Evolutionary conservation across 208 protist species (phyloP), one percentile per base, ranked within the genome.

Genomic region (Acanthamoeba healyi): DNA sequence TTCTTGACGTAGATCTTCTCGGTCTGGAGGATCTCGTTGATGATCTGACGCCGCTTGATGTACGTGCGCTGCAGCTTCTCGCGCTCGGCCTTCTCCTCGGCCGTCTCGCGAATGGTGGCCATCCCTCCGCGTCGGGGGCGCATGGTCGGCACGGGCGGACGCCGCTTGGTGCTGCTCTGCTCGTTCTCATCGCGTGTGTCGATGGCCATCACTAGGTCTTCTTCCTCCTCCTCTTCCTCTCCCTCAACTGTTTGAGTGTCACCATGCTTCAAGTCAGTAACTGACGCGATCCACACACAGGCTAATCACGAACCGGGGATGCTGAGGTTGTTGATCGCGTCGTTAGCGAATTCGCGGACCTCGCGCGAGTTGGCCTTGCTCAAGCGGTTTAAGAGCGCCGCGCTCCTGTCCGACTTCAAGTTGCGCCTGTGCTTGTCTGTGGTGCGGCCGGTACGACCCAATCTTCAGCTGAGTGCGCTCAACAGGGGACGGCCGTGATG

Each of bases 1-100:
- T 81, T 81, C 36, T 29, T 26, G 38, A 81, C 70, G 36, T 81
- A 81, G 70, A 81, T 26, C 36, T 34, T 40, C 70, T 81, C 70
- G n/a, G 70, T 81, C 70, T 81, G 70, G 36, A 81, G 70, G 14
- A 81, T 81, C 70, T 81, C 70, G 70, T 81, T 81, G 38, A 81
- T 81, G 70, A 81, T 81, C 70, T 81, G 70, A 9, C 70, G 70
- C 17, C 70, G 70, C 70, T 81, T 81, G 70, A 81, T 81, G 36
- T 46, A 81, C 12, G 24, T 46, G 1, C 70, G 12, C 70, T 81
- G 70, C n/a, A 81, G 29, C 24, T 9, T 40, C 70, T 81, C 70
- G 15, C 70, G 34, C 70, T 81, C 38, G 38, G 70, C 70, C 38
- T 49, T 46, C 19, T 81, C 36, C 5, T 32, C 70, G 10, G 42